Evolutionary conservation across 228 moss, liverwort and hornwort species (phyloP).

Genomic region (Sphagnum magellanicum): DNA sequence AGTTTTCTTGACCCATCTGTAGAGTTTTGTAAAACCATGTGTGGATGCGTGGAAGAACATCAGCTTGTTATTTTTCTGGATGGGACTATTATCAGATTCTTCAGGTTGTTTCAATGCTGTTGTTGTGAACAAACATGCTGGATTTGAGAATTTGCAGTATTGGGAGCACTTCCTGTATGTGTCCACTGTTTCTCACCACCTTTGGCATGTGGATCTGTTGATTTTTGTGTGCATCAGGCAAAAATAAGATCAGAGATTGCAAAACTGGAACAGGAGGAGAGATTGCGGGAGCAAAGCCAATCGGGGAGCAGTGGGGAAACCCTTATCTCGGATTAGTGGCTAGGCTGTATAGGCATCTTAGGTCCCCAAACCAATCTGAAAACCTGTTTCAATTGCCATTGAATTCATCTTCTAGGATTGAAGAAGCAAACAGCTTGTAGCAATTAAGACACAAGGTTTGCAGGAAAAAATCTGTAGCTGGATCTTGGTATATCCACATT

Average conservation of each 20-base stretch:
- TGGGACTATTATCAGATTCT: background rate
- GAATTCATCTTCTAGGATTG: constrained; percentile 3
- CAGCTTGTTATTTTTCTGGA: constrained; percentile 3
- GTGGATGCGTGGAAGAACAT: background rate
- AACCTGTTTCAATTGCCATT: background rate
- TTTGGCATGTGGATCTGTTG: no score
- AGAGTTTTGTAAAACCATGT: no score
- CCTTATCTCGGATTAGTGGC: constrained; percentile 3
- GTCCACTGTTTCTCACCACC: no score
- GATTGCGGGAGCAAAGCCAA: constrained; percentile 17
- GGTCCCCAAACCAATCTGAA: background rate
- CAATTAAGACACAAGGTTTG: no score
- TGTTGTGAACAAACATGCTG: background rate
- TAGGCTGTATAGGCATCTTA: constrained; percentile 15
- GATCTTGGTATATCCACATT: background rate
- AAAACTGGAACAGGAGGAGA: constrained; percentile 59
- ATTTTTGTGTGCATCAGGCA: constrained; percentile 40
- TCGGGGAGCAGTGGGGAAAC: constrained; percentile 25
- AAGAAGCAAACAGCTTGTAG: constrained; percentile 3
- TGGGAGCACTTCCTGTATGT: background rate
- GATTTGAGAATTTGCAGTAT: background rate
- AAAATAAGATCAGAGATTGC: constrained; percentile 76
- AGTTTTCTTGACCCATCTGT: no score
- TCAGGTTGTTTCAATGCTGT: background rate
- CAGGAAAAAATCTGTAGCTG: no score